Conservation (phyloP, 169 alveolate genomes). For the Plasmodium fragile region DNA sequence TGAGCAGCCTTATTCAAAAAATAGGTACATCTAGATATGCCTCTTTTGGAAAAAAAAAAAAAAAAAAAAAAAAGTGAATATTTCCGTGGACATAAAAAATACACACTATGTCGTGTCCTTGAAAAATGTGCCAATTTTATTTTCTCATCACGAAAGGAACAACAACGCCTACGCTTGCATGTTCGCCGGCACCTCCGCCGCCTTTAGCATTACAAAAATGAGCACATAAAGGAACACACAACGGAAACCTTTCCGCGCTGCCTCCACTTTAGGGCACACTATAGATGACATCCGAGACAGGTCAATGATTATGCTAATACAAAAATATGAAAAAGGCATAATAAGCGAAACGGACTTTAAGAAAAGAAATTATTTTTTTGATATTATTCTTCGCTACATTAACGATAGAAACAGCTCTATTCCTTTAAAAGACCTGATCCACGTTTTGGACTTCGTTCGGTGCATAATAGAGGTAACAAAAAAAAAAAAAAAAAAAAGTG, state of each 20-base stretch:
- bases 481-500: background rate
- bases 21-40: constrained; percentile 26
- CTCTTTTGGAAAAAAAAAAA: background rate
- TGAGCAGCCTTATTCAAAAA: constrained; percentile 67
- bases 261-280: constrained; percentile 34
- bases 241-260: background rate
- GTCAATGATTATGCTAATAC: constrained; percentile 57
- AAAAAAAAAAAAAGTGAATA: background rate
- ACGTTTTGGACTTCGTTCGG: constrained; percentile 20
- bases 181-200: no score
- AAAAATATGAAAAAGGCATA: constrained; percentile 61
- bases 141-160: background rate
- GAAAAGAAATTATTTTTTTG: constrained; percentile 52
- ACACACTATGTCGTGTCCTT: background rate
- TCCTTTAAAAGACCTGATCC: constrained; percentile 25
- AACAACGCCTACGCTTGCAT: background rate
- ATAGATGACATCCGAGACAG: constrained; percentile 69
- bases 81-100: background rate
- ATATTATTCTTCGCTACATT: constrained; percentile 61
- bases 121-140: background rate
- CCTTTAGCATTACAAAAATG: background rate
- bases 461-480: constrained; percentile 50
- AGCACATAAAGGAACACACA: background rate
- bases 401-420: constrained; percentile 68
- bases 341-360: constrained; percentile 54